Evolutionary conservation across 208 protist genomes (phyloP), one percentile per base, ranked within the genome.

Genomic region (Trypanosoma lewisi): DNA sequence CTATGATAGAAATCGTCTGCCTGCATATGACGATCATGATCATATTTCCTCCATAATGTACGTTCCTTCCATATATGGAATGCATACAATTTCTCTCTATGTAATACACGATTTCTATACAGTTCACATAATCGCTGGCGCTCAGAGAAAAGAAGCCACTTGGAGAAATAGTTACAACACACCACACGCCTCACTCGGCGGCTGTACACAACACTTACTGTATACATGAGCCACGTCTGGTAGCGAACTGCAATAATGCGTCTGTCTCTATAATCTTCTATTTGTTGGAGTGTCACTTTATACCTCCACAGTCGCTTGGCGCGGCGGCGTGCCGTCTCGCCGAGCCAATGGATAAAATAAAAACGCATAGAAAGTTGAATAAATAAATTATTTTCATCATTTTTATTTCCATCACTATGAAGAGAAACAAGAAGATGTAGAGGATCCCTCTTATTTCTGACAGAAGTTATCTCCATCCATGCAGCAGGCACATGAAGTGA

Each of bases 291-390:
- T 12, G 34, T 23, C 8, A 14, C 8, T 19, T 54, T 33, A 55
- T 65, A 65, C 19, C 12, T 31, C 17, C 39, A 48, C 30, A 65
- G 34, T n/a, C 59, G 59, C 1, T 14, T 55, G 12, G 30, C 59
- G 7, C 59, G 44, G 14, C 33, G 19, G 16, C 16, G 30, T 14
- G 34, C 48, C 12, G 30, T 55, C 16, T 42, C 33, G 5, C 31
- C 45, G 16, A 65, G 30, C 59, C 59, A 65, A 1, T 42, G 59
- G 11, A 65, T 65, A 17, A n/a, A 65, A 30, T 47, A 65, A 42
- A 55, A 65, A 2, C 30, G 59, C 21, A 65, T 25, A 2, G 47
- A 25, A 30, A 65, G 11, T 19, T 25, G 9, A 31, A n/a, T 11
- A 31, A 51, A 49, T 6, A 17, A 39, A 19, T 8, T 9, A 25